Base-by-base conservation (phyloP, 1,284 basidiomycete species). In the Veloboletus limbatus region DNA sequence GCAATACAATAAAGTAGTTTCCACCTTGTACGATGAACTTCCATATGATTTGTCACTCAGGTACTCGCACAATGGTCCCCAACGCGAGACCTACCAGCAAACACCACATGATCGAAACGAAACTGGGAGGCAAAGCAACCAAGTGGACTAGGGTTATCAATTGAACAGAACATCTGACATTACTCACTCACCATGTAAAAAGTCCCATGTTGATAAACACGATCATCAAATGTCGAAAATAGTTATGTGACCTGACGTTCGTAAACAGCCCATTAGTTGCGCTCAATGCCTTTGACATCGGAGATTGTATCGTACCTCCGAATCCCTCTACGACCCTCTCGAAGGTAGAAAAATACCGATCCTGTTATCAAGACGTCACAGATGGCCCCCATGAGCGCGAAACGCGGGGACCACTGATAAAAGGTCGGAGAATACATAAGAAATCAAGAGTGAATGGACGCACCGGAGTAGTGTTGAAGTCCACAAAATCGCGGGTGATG, bases 201-300 rank as follows among this genome's bases (percentile, higher is more conserved):
- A 54, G 30, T 3, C 53, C 53, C 55, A 54, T 51, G 22, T 54
- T 57, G 11, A 54, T n/a, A 18, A 54, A 54, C 11, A 54, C 55
- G 13, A 43, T 30, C 3, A 14, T 51, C 24, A 54, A 37, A 26
- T 56, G 54, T 18, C 45, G 31, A 22, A 54, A 13, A 28, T 22
- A 51, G 22, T 54, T 55, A 13, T n/a, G 37, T 30, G 52, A 35
- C 18, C 54, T 55, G 8, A 14, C 2, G 4, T 25, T 28, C 11
- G 2, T n/a, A n/a, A 6, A 18, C 24, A n/a, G 4, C 1, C 17
- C 9, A 17, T 21, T 7, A n/a, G 2, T 21, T 5, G 21, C 30
- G 9, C 28, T 16, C 16, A 10, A 37, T 18, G 6, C 3, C n/a
- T 17, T 31, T 21, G 11, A 31, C 8, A 18, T 7, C 18, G 8